Conservation (phyloP, 1,139 yeast species). For the Debaryomyces fabryi region DNA sequence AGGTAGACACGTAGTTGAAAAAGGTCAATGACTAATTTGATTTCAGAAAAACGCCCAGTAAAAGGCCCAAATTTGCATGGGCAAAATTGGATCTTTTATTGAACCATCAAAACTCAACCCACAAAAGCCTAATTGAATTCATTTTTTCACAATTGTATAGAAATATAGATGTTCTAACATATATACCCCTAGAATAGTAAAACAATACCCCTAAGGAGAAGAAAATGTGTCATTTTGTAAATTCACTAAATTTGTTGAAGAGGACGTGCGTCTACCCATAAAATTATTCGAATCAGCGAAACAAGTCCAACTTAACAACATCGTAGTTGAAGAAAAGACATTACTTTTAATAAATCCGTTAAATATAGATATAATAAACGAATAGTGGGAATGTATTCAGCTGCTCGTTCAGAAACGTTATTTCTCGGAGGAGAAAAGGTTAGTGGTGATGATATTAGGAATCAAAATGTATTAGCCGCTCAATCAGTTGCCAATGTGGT, state of each 20-base stretch:
- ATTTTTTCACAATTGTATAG: background rate
- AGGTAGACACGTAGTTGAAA: too few species aligned
- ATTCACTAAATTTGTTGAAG: background rate
- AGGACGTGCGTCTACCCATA: slow-evolving; percentile 4
- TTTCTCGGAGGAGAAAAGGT: slow-evolving; percentile 95
- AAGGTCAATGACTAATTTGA: background rate
- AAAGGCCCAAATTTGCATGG: background rate
- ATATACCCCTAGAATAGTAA: background rate
- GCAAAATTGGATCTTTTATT: background rate
- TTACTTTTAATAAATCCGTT: background rate
- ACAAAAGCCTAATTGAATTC: background rate
- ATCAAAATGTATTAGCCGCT: slow-evolving; percentile 95
- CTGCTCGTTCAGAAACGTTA: slow-evolving; percentile 88
- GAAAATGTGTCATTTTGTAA: background rate
- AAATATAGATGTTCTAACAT: background rate
- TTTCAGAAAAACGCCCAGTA: background rate
- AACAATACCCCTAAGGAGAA: background rate
- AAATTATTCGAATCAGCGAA: slow-evolving; percentile 5
- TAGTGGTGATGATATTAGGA: slow-evolving; percentile 94
- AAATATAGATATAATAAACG: slow-evolving; percentile 5
- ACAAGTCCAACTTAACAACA: background rate
- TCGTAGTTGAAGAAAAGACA: background rate
- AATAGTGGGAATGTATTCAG: slow-evolving; percentile 38
- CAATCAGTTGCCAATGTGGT: slow-evolving; percentile 97
- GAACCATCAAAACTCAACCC: background rate